Base-by-base conservation (phyloP, 2,329 filamentous ascomycete species). In the Colletotrichum sp. region DNA sequence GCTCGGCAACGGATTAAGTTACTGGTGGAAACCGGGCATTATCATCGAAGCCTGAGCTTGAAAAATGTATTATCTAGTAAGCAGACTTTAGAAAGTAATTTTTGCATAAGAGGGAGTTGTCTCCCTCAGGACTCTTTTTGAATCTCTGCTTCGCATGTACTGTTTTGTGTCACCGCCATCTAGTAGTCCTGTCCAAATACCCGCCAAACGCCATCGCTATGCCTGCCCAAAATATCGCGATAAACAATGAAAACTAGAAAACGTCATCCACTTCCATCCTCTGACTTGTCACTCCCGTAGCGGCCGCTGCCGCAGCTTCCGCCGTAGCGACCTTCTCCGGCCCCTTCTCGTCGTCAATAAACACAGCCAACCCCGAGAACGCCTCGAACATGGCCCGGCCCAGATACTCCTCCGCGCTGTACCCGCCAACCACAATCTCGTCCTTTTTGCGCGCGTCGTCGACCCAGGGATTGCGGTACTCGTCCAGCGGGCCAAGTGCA, bases 301-400 rank as follows among this genome's bases (percentile, higher is more conserved):
- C 52, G 52, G 83, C 84, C 36, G 82, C 85, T 64, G 86, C 84
- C 30, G 81, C 83, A 2, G 86, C 84, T 1, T 79, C 84, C 6
- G 82, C 80, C 0, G 82, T 82, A 7, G 84, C 77, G 10, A 85
- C 81, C 9, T 81, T 83, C 60, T 87, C 85, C 3, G 79, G 81
- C 4, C 82, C 79, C 84, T 91, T 91, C 81, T 98, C 96, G 61
- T 98, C 95, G 43, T 91, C 93, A 57, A 99, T 88, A 80, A 98
- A 98, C 57, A 98, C 95, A 1, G 95, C 95, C 76, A 99, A 84
- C 0, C 98, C 97, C 0, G 95, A 92, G 85, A 98, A 99, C 0
- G 96, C 96, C 82, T 98, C 96, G 76, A 95, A 94, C 82, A 99
- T 87, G 28, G 95, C 93, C 28, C 96, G 90, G 9, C 92, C 89